A percentile compares a stretch with the other conserved stretches of the same genome.
phyloP scores from a whole-genome alignment of 768 basidiomycete species.

The Kwoniella newhampshirensis region DNA sequence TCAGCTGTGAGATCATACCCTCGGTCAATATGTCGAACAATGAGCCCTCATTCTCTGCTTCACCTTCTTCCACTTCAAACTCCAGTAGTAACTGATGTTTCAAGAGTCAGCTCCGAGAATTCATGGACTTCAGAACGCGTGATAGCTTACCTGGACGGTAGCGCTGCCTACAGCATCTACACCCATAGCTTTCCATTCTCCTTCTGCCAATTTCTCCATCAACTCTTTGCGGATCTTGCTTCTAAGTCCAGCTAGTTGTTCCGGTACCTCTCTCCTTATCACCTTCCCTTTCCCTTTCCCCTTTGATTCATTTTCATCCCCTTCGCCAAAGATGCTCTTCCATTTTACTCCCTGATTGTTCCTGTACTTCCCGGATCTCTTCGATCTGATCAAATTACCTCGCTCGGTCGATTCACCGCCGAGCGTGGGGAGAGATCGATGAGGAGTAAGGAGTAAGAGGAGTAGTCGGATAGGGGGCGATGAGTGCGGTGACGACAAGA shows the following conservation, averaged over 20 bases:
- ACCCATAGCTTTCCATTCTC: conserved; percentile 51
- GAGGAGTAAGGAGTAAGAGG: conserved; percentile 71
- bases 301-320: conserved; percentile 39
- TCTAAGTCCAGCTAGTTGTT: conserved; percentile 62
- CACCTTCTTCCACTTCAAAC: conserved; percentile 69
- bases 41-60: conserved; percentile 64
- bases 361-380: conserved; percentile 79
- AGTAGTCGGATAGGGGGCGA: conserved; percentile 85
- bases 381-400: conserved; percentile 66
- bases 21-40: conserved; percentile 78
- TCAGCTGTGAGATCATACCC: conserved; percentile 67
- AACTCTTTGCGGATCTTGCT: conserved; percentile 58
- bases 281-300: conserved; percentile 30
- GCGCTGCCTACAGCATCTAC: conserved; percentile 49
- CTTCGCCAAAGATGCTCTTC: conserved; percentile 65
- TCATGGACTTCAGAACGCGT: neutral
- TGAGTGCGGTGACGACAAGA: conserved; percentile 81
- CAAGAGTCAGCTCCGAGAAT: neutral
- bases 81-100: conserved; percentile 70
- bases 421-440: conserved; percentile 53
- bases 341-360: conserved; percentile 73
- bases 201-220: conserved; percentile 33
- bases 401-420: conserved; percentile 36
- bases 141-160: conserved; percentile 43
- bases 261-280: conserved; percentile 53